Conservation (phyloP, 768 basidiomycete genomes). For the Russula sp. region DNA sequence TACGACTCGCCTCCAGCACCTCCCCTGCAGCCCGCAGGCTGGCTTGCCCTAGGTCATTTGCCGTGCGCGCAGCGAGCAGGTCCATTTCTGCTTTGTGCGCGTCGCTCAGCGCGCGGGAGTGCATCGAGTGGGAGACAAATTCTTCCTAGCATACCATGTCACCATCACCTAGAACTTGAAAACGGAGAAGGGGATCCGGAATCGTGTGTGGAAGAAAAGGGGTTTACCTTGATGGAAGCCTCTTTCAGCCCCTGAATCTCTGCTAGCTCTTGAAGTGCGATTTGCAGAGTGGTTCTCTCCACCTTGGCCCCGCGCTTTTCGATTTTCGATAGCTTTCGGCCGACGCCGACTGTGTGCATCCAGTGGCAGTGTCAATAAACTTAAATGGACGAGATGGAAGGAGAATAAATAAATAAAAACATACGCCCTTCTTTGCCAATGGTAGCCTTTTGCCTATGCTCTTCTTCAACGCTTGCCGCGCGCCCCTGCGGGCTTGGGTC, state of each 20-base stretch:
- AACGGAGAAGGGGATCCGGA: not conserved
- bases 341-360: conserved; percentile 49
- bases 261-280: conserved; percentile 62
- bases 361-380: not conserved
- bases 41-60: conserved; percentile 31
- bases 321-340: conserved; percentile 61
- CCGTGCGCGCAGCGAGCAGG: conserved; percentile 54
- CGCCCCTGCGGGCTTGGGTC: conserved; percentile 42
- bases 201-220: not conserved
- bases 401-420: conserved; percentile 20
- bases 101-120: conserved; percentile 51
- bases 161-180: too few species aligned
- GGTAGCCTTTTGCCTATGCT: conserved; percentile 46
- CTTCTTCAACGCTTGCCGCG: conserved; percentile 47
- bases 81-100: conserved; percentile 64
- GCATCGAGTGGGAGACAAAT: conserved; percentile 50
- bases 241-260: conserved; percentile 71
- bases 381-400: not conserved
- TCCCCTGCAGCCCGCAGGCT: conserved; percentile 45
- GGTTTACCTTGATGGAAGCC: conserved; percentile 52
- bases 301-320: conserved; percentile 66
- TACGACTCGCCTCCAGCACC: conserved; percentile 48
- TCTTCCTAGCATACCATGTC: conserved; percentile 45
- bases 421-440: conserved; percentile 54
- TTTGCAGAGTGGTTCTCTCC: conserved; percentile 59